Percentiles rank a stretch among this genome's conserved stretches.
These are phyloP conservation scores for Davidsoniella virescens DNA, from an alignment of 2,329 filamentous ascomycete genomes.

Conservation along the genomic window DNA sequence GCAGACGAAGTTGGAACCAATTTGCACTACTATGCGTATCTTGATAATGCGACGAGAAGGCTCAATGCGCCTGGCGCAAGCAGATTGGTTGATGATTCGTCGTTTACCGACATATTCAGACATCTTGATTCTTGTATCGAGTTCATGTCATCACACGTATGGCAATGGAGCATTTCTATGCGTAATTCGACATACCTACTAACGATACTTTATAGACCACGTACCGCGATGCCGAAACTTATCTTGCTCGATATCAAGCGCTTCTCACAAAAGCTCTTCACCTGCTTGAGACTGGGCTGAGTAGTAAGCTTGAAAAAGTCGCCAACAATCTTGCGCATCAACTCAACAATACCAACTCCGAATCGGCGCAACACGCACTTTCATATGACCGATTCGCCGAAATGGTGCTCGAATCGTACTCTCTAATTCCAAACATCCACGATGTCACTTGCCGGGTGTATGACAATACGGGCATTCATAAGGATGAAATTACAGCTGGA, in stretches of 20 bases:
- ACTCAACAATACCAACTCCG: slow-evolving; percentile 37
- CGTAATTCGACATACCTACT: slow-evolving; percentile 7
- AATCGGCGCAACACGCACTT: slow-evolving; percentile 41
- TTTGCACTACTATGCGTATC: slow-evolving; percentile 83
- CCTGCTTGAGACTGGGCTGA: slow-evolving; percentile 42
- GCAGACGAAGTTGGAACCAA: slow-evolving; percentile 78
- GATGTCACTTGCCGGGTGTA: slow-evolving; percentile 35
- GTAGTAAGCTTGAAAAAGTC: slow-evolving; percentile 33
- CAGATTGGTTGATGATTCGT: slow-evolving; percentile 65
- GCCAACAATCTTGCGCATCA: slow-evolving; percentile 39
- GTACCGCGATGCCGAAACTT: slow-evolving; percentile 76
- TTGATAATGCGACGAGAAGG: slow-evolving; percentile 76
- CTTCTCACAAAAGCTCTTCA: slow-evolving; percentile 54
- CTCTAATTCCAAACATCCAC: slow-evolving; percentile 39
- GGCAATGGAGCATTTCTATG: slow-evolving; percentile 18
- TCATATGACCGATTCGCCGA: slow-evolving; percentile 45
- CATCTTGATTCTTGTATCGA: slow-evolving; percentile 81
- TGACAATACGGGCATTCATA: slow-evolving; percentile 32
- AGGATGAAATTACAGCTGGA: slow-evolving; percentile 26
- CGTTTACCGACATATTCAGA: slow-evolving; percentile 74
- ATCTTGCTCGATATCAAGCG: slow-evolving; percentile 72
- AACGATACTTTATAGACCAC: slow-evolving; percentile 36
- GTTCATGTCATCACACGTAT: slow-evolving; percentile 78
- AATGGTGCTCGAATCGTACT: slow-evolving; percentile 39
- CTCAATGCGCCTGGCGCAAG: slow-evolving; percentile 85